These are phyloP conservation scores for Sequoia sempervirens DNA, from an alignment of 75 land plant genomes.

Conservation along the genomic window DNA sequence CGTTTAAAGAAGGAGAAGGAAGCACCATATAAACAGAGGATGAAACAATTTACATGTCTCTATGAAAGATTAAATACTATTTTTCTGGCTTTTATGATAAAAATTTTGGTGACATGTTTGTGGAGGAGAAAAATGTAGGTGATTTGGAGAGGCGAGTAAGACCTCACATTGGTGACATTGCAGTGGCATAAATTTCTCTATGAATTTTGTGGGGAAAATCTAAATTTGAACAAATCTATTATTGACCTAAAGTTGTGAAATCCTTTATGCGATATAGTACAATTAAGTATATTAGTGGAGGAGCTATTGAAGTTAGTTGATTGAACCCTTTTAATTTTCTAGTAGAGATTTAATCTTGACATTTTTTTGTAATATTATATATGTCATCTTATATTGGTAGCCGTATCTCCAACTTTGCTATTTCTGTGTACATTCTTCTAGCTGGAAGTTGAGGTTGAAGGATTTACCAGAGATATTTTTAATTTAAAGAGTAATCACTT, in stretches of 20 bases:
- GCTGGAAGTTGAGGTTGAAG: not conserved
- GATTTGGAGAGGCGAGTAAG: not conserved
- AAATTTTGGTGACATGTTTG: not conserved
- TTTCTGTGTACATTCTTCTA: not conserved
- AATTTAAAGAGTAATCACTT: too few species aligned
- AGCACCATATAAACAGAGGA: not conserved
- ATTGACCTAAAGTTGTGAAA: not conserved
- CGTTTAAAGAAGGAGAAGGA: not conserved
- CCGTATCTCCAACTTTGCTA: not conserved
- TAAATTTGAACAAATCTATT: not conserved
- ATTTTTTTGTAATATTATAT: not conserved
- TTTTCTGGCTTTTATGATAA: not conserved
- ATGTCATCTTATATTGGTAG: not conserved
- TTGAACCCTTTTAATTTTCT: too few species aligned
- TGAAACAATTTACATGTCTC: too few species aligned
- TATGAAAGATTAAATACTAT: not conserved
- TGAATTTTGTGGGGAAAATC: too few species aligned
- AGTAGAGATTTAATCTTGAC: not conserved
- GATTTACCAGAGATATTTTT: not conserved
- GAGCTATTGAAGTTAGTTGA: not conserved
- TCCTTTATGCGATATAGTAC: not conserved
- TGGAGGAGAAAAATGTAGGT: not conserved
- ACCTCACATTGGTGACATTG: not conserved
- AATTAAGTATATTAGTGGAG: not conserved
- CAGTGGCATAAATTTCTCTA: not conserved